A percentile compares a stretch with the other conserved stretches of the same genome.
Conservation (phyloP, 164 flowering plant genomes). For the Hamamelis virginiana region DNA sequence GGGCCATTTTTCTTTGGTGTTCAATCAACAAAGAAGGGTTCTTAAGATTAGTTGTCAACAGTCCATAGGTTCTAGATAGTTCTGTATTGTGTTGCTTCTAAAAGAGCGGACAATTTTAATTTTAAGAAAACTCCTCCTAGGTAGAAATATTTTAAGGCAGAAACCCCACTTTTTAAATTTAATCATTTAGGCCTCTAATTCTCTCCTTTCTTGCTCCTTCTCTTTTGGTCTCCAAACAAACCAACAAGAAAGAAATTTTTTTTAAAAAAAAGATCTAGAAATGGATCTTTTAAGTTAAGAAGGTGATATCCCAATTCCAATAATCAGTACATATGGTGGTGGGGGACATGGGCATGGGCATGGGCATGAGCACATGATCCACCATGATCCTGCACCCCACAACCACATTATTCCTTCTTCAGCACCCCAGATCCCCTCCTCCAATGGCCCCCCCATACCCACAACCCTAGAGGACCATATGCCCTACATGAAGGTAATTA, state of each 20-base stretch:
- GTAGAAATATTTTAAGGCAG: no score
- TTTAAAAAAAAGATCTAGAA: no score
- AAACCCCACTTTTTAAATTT: not conserved
- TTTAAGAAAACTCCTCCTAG: not conserved
- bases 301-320: slow-evolving; percentile 62
- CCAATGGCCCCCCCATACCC: slow-evolving; percentile 17
- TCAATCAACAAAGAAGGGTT: not conserved
- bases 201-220: slow-evolving; percentile 9
- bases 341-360: slow-evolving; percentile 38
- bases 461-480: not conserved
- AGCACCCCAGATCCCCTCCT: no score
- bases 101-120: not conserved
- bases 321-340: slow-evolving; percentile 46
- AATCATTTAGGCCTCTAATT: slow-evolving; percentile 2
- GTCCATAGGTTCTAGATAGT: no score
- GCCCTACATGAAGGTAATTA: not conserved
- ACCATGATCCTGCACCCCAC: slow-evolving; percentile 41
- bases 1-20: not conserved
- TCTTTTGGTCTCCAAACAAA: slow-evolving; percentile 38
- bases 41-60: not conserved
- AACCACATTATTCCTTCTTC: slow-evolving; percentile 43
- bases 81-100: not conserved
- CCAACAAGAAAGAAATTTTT: slow-evolving; percentile 9
- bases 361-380: slow-evolving; percentile 53
- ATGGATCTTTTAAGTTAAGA: slow-evolving; percentile 57